A percentile compares a stretch with the other conserved stretches of the same genome.
Conservation (phyloP, 2,329 filamentous ascomycete species). For the Amylocarpus encephaloides region DNA sequence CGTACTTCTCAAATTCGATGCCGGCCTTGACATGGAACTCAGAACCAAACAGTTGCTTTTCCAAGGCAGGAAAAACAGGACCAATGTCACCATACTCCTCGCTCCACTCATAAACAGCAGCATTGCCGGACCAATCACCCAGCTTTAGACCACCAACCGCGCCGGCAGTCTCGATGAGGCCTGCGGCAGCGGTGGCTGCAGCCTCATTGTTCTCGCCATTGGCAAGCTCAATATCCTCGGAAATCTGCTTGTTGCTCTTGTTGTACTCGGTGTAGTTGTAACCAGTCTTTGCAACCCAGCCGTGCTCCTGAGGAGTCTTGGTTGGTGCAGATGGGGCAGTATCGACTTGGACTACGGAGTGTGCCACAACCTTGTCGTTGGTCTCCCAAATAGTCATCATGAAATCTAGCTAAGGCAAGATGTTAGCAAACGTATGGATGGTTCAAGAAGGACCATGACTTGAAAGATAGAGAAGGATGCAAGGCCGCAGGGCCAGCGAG, state of each 20-base stretch:
- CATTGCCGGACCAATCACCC: conserved; percentile 26
- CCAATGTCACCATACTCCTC: conserved; percentile 84
- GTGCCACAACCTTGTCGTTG: conserved; percentile 30
- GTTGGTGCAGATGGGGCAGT: conserved; percentile 2
- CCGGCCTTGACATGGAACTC: conserved; percentile 47
- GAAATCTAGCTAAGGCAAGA: background rate
- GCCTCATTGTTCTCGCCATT: conserved; percentile 1
- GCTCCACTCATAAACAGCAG: conserved; percentile 67
- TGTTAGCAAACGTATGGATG: too few species aligned
- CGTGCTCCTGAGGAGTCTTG: conserved; percentile 27
- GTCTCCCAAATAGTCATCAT: conserved; percentile 24
- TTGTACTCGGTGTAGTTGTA: conserved; percentile 30
- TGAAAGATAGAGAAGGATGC: too few species aligned
- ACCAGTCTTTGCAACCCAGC: conserved; percentile 25
- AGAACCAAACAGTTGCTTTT: conserved; percentile 66
- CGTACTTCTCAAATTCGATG: conserved; percentile 57
- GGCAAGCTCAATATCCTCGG: conserved; percentile 11
- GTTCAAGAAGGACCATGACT: too few species aligned
- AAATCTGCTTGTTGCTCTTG: conserved; percentile 25
- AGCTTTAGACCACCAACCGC: conserved; percentile 20
- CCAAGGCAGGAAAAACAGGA: conserved; percentile 62
- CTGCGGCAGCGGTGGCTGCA: conserved; percentile 1
- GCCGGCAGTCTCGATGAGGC: conserved; percentile 2
- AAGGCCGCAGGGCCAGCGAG: too few species aligned
- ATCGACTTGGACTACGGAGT: conserved; percentile 19